phyloP scores from a whole-genome alignment of 2,329 filamentous ascomycete species.

The Daldinia eschscholtzii region DNA sequence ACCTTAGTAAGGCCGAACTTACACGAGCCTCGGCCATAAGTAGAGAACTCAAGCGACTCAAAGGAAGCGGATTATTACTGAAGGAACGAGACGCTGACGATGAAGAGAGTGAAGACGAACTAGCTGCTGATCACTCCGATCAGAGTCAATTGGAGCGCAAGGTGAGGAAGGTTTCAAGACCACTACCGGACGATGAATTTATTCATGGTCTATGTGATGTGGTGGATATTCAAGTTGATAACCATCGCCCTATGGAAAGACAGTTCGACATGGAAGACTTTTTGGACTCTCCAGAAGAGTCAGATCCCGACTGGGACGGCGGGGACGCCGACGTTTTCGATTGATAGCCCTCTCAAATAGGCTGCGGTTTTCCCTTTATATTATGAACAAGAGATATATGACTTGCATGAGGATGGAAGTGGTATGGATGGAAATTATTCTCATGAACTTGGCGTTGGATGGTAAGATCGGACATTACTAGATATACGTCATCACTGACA shows the following conservation, averaged over 20 bases:
- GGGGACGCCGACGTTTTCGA: slow-evolving; percentile 46
- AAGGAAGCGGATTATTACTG: slow-evolving; percentile 32
- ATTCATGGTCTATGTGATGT: slow-evolving; percentile 78
- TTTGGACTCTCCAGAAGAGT: slow-evolving; percentile 67
- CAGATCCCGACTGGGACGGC: slow-evolving; percentile 70
- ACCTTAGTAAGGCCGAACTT: slow-evolving; percentile 29
- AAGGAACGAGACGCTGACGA: slow-evolving; percentile 52
- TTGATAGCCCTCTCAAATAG: slow-evolving; percentile 14
- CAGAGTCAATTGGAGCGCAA: slow-evolving; percentile 28
- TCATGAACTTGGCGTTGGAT: slow-evolving; percentile 26
- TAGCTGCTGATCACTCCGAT: slow-evolving; percentile 40
- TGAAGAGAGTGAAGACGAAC: slow-evolving; percentile 54
- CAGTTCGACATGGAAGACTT: slow-evolving; percentile 81
- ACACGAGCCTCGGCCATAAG: slow-evolving; percentile 35
- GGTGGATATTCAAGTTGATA: slow-evolving; percentile 80
- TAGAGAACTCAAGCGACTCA: slow-evolving; percentile 43
- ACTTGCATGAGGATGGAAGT: slow-evolving; percentile 29
- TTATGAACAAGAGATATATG: slow-evolving; percentile 13
- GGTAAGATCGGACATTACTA: slow-evolving; percentile 20
- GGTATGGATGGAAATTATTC: slow-evolving; percentile 5
- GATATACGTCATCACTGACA: slow-evolving; percentile 41
- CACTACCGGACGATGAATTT: slow-evolving; percentile 48
- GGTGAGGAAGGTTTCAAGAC: slow-evolving; percentile 33
- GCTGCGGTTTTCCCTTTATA: neutral
- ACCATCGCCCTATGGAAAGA: slow-evolving; percentile 77